Conservation (phyloP, 139 green algal species). For the Chlamydomonas eustigma region DNA sequence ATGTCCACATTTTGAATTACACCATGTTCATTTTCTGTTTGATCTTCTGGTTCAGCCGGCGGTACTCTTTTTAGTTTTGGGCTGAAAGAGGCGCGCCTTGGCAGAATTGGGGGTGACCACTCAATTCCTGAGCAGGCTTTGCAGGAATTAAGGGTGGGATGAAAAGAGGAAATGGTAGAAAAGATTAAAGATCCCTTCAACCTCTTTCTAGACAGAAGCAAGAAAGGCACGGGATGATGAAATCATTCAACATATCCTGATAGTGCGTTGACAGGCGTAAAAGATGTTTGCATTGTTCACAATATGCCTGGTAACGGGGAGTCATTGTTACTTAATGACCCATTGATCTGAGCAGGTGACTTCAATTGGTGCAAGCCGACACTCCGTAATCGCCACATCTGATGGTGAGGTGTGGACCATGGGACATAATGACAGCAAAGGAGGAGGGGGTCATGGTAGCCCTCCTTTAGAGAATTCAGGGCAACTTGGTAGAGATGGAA, state of each 20-base stretch:
- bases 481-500: slow-evolving; percentile 47
- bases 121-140: slow-evolving; percentile 27
- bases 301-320: neutral
- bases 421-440: slow-evolving; percentile 53
- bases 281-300: neutral
- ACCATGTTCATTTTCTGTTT: neutral
- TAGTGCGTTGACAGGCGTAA: neutral
- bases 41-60: neutral
- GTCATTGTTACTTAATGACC: neutral
- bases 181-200: too few species aligned
- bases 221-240: too few species aligned
- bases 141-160: slow-evolving; percentile 27
- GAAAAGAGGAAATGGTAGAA: too few species aligned
- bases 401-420: slow-evolving; percentile 47
- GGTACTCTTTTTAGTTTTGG: slow-evolving; percentile 48
- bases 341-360: slow-evolving; percentile 14
- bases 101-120: slow-evolving; percentile 22
- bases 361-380: slow-evolving; percentile 34
- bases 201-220: too few species aligned
- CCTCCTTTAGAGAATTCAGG: slow-evolving; percentile 42
- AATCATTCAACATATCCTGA: too few species aligned
- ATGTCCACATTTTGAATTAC: neutral
- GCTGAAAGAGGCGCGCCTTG: slow-evolving; percentile 41
- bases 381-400: slow-evolving; percentile 15
- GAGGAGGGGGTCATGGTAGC: slow-evolving; percentile 57